Evolutionary conservation across 257 asterid species (phyloP), one percentile per base, ranked within the genome.

Genomic region (Lycium barbarum): DNA sequence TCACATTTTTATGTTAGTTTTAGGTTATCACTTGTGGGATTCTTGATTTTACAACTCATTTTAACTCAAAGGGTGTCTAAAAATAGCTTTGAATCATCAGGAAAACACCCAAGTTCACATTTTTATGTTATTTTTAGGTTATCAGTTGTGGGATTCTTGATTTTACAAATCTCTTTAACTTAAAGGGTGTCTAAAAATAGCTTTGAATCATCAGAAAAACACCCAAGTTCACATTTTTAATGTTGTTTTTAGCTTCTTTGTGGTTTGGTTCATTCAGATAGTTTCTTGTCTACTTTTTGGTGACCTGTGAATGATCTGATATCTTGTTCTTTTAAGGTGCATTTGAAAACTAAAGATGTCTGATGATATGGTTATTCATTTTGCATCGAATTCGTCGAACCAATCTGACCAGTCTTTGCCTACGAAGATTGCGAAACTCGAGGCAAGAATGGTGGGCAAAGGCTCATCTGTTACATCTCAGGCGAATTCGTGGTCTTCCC

Each of bases 361-460:
- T 67, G 99, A 97, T 36, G 98, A 95, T 85, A 35, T 95, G 92
- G 83, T 95, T 61, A 62, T 92, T 22, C 95, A 94, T 84, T 92
- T 97, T 81, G 84, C 98, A 9, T 96, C 99, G 84, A 97, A 94
- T 89, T 97, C 98, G 49, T 97, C 99, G 18, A 93, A 95, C 84
- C 99, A 92, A 83, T 94, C 98, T 11, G 98, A 95, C 86, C 98
- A 97, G 61, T 88, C 92, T 80, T 47, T 89, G 84, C 87, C 96
- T 55, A 86, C 92, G 4, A 97, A 92, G 88, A 89, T 95, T n/a
- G 98, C 99, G 0, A 93, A 93, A 88, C 95, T 97, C 26, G 99
- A 97, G 92, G 99, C 99, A 0, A 87, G 99, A 84, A 88, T 97
- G 94, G 94, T 90, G 80, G 98, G 99, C 70, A 94, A 93, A 91